These are phyloP conservation scores for Gillenia trifoliata DNA, from an alignment of 306 rosid species.

Conservation along the genomic window DNA sequence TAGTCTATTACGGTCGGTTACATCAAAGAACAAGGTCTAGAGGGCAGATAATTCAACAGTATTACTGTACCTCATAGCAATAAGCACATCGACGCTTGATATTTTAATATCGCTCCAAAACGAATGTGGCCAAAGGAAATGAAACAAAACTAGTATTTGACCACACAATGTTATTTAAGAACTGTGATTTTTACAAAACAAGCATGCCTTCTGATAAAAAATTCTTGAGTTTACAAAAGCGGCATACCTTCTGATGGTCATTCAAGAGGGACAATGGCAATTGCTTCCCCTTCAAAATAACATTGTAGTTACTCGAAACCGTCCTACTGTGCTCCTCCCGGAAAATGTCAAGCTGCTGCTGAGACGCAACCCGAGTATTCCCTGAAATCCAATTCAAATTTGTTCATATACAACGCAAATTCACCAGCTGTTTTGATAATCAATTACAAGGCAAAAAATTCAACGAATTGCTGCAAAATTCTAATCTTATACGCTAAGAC, in stretches of 20 bases:
- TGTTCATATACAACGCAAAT: not conserved
- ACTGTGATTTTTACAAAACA: not conserved
- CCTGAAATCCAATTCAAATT: conserved; percentile 30
- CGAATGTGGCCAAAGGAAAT: not conserved
- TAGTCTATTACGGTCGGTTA: no score
- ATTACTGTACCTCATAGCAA: not conserved
- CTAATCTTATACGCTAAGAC: not conserved
- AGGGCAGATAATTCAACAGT: no score
- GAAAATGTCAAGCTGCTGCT: conserved; percentile 75
- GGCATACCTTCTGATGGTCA: conserved; percentile 76
- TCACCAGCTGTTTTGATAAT: not conserved
- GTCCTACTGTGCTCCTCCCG: conserved; percentile 49
- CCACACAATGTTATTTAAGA: not conserved
- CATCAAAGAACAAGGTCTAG: no score
- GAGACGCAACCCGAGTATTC: conserved; percentile 72
- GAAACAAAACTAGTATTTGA: not conserved
- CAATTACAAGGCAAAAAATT: not conserved
- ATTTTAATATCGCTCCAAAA: not conserved
- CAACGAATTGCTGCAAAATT: not conserved
- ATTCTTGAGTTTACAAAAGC: not conserved
- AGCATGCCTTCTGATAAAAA: conserved; percentile 56
- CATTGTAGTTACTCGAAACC: conserved; percentile 46
- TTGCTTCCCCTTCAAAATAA: conserved; percentile 68
- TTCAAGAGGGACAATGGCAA: conserved; percentile 73
- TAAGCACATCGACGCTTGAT: not conserved